These are phyloP conservation scores for Penicillium hesseltinei DNA, from an alignment of 2,329 filamentous ascomycete genomes.

Conservation along the genomic window DNA sequence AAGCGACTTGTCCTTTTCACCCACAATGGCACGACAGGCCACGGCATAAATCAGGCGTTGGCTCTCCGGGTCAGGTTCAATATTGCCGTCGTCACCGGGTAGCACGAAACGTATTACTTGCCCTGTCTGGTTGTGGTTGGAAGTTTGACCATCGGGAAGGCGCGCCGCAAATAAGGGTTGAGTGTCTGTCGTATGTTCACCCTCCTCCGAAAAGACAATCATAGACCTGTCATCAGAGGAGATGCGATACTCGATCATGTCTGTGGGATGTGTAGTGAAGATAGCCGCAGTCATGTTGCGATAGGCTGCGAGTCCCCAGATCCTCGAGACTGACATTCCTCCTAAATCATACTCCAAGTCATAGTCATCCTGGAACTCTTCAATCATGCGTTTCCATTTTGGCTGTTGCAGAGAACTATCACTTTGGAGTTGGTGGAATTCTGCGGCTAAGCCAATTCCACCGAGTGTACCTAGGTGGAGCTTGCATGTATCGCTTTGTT, in stretches of 20 bases:
- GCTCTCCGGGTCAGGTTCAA: conserved; percentile 20
- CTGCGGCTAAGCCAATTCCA: conserved; percentile 23
- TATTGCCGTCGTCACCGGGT: conserved; percentile 15
- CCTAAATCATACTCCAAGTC: conserved; percentile 52
- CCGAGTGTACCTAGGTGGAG: conserved; percentile 35
- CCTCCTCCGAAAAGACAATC: conserved; percentile 35
- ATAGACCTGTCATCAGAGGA: conserved; percentile 45
- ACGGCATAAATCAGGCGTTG: conserved; percentile 38
- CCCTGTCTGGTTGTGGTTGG: conserved; percentile 20
- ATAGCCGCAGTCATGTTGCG: conserved; percentile 50
- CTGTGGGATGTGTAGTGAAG: conserved; percentile 54
- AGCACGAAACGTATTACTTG: conserved; percentile 32
- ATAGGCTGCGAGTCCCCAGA: conserved; percentile 55
- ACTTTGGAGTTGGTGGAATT: conserved; percentile 12
- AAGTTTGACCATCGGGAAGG: conserved; percentile 15
- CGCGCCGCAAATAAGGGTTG: conserved; percentile 11
- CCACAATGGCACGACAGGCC: conserved; percentile 36
- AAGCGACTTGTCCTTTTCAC: conserved; percentile 24
- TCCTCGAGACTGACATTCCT: conserved; percentile 49
- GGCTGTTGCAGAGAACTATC: conserved; percentile 9
- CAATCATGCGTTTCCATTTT: conserved; percentile 33
- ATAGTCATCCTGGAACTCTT: conserved; percentile 43
- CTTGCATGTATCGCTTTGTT: conserved; percentile 12
- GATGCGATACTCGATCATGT: conserved; percentile 58
- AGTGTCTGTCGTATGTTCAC: conserved; percentile 13